Evolutionary conservation across 73 alveolate genomes (phyloP).

Genomic region (Urostyla sp.): DNA sequence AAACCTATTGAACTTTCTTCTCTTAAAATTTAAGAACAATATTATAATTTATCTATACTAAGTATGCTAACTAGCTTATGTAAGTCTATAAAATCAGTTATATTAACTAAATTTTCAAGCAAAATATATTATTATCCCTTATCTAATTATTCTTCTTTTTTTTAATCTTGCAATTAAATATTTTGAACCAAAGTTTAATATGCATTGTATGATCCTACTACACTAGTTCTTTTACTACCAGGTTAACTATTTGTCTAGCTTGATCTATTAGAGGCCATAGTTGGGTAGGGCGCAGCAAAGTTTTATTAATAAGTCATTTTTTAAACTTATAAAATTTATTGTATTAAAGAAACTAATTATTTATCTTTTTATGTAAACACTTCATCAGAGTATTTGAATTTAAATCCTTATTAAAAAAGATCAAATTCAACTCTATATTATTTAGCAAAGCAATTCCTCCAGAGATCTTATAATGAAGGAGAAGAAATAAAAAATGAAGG

Average conservation of each 20-base stretch:
- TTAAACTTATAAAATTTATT: no score
- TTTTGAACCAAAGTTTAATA: no score
- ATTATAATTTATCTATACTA: slow-evolving; percentile 18
- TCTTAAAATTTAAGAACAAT: slow-evolving; percentile 19
- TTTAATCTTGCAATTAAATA: background rate
- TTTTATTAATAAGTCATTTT: no score
- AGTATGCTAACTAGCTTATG: background rate
- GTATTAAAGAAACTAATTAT: no score
- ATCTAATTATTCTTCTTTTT: background rate
- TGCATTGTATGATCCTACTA: no score
- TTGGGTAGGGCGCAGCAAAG: no score
- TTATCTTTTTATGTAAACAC: background rate
- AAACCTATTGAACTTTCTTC: slow-evolving; percentile 15
- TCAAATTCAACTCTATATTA: slow-evolving; percentile 29
- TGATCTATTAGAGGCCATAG: no score
- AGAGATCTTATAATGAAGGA: slow-evolving; percentile 13
- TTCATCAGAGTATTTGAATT: slow-evolving; percentile 10
- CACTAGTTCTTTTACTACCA: no score
- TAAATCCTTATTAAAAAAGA: slow-evolving; percentile 23
- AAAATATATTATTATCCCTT: background rate
- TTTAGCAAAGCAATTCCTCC: slow-evolving; percentile 19
- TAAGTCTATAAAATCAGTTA: slow-evolving; percentile 35
- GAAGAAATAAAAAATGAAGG: slow-evolving; percentile 42
- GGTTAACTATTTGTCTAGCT: no score
- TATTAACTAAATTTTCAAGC: slow-evolving; percentile 24